phyloP scores from a whole-genome alignment of 148 eudicot genomes.

The Simmondsia chinensis region DNA sequence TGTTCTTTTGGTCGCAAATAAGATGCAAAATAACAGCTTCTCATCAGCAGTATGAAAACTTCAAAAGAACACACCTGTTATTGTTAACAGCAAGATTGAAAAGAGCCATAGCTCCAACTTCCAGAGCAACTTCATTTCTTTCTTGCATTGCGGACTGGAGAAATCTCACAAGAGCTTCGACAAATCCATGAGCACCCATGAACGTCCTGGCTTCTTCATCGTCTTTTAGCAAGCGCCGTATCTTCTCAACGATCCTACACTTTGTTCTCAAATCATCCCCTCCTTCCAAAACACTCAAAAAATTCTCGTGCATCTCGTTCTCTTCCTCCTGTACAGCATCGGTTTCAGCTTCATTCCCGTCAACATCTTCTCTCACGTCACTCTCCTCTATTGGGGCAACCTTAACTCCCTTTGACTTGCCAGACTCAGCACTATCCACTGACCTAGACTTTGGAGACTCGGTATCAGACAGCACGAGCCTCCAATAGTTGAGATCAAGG shows the following conservation, averaged over 20 bases:
- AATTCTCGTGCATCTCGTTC: constrained; percentile 34
- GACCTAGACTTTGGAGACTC: constrained; percentile 56
- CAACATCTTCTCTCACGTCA: constrained; percentile 41
- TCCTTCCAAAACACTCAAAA: constrained; percentile 42
- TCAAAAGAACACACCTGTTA: constrained; percentile 73
- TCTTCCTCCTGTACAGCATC: constrained; percentile 47
- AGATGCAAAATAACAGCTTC: too few species aligned
- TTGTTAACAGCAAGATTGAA: constrained; percentile 95
- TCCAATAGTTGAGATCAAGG: constrained; percentile 96
- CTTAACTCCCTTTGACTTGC: constrained; percentile 55
- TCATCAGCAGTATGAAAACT: too few species aligned
- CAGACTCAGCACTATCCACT: too few species aligned
- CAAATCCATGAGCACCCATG: constrained; percentile 96
- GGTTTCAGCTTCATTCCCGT: constrained; percentile 49
- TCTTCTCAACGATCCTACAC: constrained; percentile 64
- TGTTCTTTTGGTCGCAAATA: too few species aligned
- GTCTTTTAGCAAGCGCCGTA: constrained; percentile 75
- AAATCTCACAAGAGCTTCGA: constrained; percentile 67
- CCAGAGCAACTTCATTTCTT: constrained; percentile 50
- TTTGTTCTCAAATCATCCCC: constrained; percentile 41
- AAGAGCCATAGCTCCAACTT: constrained; percentile 91
- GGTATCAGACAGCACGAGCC: constrained; percentile 70
- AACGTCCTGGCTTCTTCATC: constrained; percentile 89
- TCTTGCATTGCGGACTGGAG: constrained; percentile 51
- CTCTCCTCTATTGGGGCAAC: constrained; percentile 58